phyloP scores from a whole-genome alignment of 202 grass and related monocot species.

The Digitaria exilis region DNA sequence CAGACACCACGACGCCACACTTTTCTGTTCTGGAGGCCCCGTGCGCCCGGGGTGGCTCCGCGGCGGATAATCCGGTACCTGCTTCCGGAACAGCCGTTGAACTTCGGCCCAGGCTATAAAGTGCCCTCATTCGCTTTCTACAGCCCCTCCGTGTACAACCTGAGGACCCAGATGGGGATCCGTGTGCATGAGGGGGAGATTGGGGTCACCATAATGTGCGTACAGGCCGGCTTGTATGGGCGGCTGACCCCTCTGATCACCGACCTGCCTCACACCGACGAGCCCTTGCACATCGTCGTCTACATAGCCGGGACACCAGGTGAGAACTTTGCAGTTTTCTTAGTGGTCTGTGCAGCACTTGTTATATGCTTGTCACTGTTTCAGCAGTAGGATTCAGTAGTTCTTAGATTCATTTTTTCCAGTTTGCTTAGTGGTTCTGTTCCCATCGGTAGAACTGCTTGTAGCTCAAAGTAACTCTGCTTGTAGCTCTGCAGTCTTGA shows the following conservation, averaged over 20 bases:
- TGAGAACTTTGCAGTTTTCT: background rate
- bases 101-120: background rate
- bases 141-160: slow-evolving; percentile 1
- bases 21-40: background rate
- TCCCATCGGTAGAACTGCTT: no score
- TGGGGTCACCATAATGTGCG: background rate
- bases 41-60: background rate
- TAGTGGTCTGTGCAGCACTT: background rate
- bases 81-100: background rate
- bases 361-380: background rate
- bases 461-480: background rate
- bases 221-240: background rate
- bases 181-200: background rate
- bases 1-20: background rate
- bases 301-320: background rate
- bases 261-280: background rate
- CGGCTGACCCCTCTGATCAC: slow-evolving; percentile 16
- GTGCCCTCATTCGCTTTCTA: background rate
- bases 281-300: background rate
- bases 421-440: no score
- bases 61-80: background rate
- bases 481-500: background rate
- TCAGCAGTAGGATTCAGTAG: background rate
- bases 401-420: no score
- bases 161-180: background rate